Evolutionary conservation across 257 asterid species (phyloP), one percentile per base, ranked within the genome.

Genomic region (Jasminum sambac): DNA sequence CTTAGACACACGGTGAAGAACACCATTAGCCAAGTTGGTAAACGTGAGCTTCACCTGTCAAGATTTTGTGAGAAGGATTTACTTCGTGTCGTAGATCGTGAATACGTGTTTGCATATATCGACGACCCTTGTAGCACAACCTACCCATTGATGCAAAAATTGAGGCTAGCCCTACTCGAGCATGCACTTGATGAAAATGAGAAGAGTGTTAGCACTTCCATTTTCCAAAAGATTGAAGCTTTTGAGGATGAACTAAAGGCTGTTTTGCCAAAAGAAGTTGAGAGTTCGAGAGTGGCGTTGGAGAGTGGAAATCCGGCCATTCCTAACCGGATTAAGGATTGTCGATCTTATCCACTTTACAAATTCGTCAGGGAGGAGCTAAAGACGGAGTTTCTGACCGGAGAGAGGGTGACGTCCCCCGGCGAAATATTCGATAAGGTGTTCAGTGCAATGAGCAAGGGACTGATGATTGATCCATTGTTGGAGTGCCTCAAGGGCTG

Each of bases 361-460:
- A 69, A 50, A 66, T 86, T 86, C 46, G 74, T 86, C 10, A 72
- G 87, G 59, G 87, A 82, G 72, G 84, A 75, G 44, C 13, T 77
- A 34, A 83, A 84, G 9, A 63, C 86, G 0, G 77, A 59, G 48
- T 79, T 66, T 63, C 67, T 83, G 82, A 86, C 90, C 0, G 90
- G 88, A 6, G 90, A 86, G 72, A 79, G 65, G 57, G 77, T 59
- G 13, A 72, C 72, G 0, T 86, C 90, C 0, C 90, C 90, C 0
- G 88, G 90, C 0, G 88, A 86, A 66, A 88, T 81, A 36, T 72
- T 84, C 7, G 90, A 86, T 6, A 86, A 86, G 79, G 88, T 86
- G 11, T 86, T 86, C 61, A 70, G 76, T 1, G 88, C 90, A 0
- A 55, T 83, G 78, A 79, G 85, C 72, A 71, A 81, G 36, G 88